These are phyloP conservation scores for Gynostemma pentaphyllum DNA, from an alignment of 306 rosid genomes.

Conservation along the genomic window DNA sequence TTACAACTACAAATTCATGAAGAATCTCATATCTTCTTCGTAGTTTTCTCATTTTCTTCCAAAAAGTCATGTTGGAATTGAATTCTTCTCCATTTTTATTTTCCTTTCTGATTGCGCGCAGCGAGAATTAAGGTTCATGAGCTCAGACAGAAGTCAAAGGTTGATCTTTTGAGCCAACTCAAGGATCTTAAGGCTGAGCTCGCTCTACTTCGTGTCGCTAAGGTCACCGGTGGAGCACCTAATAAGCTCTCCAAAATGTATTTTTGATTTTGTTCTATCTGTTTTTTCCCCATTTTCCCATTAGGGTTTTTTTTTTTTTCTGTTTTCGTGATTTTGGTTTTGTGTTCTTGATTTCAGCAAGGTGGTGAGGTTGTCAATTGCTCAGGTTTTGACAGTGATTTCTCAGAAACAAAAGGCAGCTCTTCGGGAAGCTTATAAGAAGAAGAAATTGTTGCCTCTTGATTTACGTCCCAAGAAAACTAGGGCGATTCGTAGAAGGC, in stretches of 20 bases:
- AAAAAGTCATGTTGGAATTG: no score
- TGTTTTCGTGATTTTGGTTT: neutral
- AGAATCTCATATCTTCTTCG: no score
- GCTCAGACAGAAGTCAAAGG: slow-evolving; percentile 72
- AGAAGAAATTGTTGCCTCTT: slow-evolving; percentile 80
- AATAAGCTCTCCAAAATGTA: slow-evolving; percentile 99
- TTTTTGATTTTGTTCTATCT: neutral
- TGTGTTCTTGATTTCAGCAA: slow-evolving; percentile 38
- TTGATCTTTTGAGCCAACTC: slow-evolving; percentile 60
- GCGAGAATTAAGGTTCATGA: slow-evolving; percentile 98
- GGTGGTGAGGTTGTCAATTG: slow-evolving; percentile 86
- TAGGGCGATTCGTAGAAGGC: slow-evolving; percentile 86
- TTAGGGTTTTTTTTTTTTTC: neutral
- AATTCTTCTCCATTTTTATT: neutral
- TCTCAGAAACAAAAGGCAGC: slow-evolving; percentile 93
- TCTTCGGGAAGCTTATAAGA: slow-evolving; percentile 80
- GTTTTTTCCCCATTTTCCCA: neutral
- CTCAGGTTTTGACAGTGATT: slow-evolving; percentile 91
- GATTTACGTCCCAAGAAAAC: slow-evolving; percentile 99
- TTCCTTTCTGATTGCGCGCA: slow-evolving; percentile 12
- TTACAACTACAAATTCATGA: no score
- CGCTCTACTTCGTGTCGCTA: slow-evolving; percentile 86
- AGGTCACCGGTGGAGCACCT: slow-evolving; percentile 98
- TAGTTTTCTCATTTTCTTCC: no score
- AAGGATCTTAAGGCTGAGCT: slow-evolving; percentile 97